A percentile compares a stretch with the other conserved stretches of the same genome.
These are phyloP conservation scores for Cyclospora cayetanensis DNA, from an alignment of 169 alveolate species.

Conservation along the genomic window DNA sequence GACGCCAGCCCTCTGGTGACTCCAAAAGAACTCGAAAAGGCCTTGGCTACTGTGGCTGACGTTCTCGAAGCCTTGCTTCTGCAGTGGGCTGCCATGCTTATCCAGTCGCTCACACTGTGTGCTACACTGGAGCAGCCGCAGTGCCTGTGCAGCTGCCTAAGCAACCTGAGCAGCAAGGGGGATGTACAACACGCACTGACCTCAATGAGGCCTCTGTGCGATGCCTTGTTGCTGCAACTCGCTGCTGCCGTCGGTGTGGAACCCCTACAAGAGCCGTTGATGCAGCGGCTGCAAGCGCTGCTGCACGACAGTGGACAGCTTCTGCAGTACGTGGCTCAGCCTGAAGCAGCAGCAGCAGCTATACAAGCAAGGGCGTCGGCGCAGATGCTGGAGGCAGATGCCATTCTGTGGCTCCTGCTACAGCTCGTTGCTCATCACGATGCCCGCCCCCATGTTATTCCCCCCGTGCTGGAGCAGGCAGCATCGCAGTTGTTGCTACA, in stretches of 20 bases:
- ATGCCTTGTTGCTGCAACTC: slow-evolving; percentile 14
- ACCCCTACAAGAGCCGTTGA: slow-evolving; percentile 12
- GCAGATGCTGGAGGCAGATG: neutral
- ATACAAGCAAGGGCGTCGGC: neutral
- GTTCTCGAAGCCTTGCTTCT: neutral
- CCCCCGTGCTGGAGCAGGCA: slow-evolving; percentile 15
- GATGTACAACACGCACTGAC: neutral
- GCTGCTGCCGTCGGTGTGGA: slow-evolving; percentile 40
- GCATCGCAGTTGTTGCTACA: slow-evolving; percentile 14
- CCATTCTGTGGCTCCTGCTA: slow-evolving; percentile 22
- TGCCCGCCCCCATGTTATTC: neutral
- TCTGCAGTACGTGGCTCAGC: neutral
- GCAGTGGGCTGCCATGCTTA: neutral
- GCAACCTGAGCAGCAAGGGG: neutral
- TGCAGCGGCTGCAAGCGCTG: slow-evolving; percentile 17
- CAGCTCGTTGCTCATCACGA: neutral
- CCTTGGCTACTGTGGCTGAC: neutral
- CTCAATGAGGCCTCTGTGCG: neutral
- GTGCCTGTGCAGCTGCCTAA: neutral
- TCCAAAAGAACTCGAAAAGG: neutral
- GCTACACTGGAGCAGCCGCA: neutral
- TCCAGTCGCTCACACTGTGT: neutral
- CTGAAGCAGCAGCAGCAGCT: slow-evolving; percentile 8
- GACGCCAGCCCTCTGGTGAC: neutral
- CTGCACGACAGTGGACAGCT: neutral